Conservation (phyloP, 2,329 filamentous ascomycete genomes). For the Venturia pyrina region DNA sequence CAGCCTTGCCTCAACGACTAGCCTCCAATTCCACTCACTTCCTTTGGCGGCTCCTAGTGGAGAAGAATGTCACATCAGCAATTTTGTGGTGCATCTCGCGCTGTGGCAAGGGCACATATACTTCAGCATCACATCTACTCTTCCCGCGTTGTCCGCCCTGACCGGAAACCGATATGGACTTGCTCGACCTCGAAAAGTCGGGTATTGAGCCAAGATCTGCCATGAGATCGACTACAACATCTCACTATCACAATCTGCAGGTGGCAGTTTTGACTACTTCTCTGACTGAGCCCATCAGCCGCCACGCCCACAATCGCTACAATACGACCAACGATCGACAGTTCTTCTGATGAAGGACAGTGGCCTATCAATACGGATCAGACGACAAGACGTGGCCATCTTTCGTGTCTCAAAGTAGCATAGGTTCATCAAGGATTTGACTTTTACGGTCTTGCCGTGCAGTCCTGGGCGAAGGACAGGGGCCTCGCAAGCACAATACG, state of each 20-base stretch:
- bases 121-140: neutral
- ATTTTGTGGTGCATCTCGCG: neutral
- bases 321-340: neutral
- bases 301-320: neutral
- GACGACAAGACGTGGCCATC: neutral
- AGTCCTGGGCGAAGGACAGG: neutral
- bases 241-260: neutral
- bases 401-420: too few species aligned
- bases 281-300: neutral
- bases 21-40: neutral
- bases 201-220: neutral
- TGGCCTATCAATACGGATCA: neutral
- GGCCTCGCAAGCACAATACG: neutral
- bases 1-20: neutral
- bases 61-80: neutral
- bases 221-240: neutral
- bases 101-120: neutral
- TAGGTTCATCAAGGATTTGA: neutral
- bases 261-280: neutral
- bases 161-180: neutral
- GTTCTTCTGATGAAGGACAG: neutral
- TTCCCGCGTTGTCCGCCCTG: neutral
- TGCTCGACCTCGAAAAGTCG: neutral
- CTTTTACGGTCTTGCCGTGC: neutral
- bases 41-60: neutral